Evolutionary conservation across 139 green algal genomes (phyloP).

Genomic region (Deuterostichococcus epilithicus): DNA sequence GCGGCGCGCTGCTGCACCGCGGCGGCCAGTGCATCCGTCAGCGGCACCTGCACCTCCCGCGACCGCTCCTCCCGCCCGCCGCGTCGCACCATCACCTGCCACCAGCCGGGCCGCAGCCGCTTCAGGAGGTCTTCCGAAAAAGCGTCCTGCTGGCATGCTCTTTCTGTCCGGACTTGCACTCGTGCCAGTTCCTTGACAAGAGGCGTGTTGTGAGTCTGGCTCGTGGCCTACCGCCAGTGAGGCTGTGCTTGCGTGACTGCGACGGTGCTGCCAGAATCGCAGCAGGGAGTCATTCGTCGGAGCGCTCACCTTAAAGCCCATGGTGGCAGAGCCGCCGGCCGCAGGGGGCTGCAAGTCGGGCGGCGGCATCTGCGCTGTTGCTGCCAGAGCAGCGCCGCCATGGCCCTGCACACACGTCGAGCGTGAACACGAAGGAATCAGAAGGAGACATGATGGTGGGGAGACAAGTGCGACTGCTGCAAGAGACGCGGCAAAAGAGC

Average conservation of each 20-base stretch:
- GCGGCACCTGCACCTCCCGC: constrained; percentile 48
- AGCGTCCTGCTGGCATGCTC: not conserved
- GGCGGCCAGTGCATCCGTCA: constrained; percentile 36
- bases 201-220: not conserved
- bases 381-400: no score
- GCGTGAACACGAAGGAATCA: no score
- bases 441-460: no score
- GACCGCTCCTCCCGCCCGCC: constrained; percentile 33
- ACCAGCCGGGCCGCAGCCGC: not conserved
- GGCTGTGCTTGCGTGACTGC: not conserved
- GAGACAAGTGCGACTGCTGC: no score
- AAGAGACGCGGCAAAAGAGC: no score
- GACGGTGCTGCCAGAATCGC: no score
- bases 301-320: not conserved
- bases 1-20: constrained; percentile 30
- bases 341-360: not conserved
- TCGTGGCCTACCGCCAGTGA: constrained; percentile 29
- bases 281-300: no score
- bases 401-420: no score
- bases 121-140: not conserved
- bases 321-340: not conserved
- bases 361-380: not conserved
- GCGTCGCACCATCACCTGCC: constrained; percentile 39
- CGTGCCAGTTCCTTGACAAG: not conserved
- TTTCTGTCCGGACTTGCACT: not conserved